A percentile compares a stretch with the other conserved stretches of the same genome.
Evolutionary conservation across 2,329 filamentous ascomycete genomes (phyloP).

Genomic region (Phoma sp.): DNA sequence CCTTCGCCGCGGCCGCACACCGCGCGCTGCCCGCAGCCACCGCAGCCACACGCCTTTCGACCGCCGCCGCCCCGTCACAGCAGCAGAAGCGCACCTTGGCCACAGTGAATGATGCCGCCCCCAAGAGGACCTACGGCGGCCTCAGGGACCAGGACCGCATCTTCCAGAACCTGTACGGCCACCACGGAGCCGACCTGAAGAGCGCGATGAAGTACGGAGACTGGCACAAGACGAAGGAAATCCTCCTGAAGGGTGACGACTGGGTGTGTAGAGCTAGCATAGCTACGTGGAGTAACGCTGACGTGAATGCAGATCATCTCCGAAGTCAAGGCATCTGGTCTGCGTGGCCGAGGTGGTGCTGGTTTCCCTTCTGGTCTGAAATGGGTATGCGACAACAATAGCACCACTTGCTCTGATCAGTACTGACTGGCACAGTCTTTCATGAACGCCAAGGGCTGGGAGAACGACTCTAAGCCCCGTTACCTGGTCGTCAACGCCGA

Average conservation of each 20-base stretch:
- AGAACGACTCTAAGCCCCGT: constrained; percentile 93
- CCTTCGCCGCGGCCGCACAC: constrained; percentile 50
- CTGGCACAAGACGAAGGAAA: constrained; percentile 99
- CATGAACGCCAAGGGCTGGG: constrained; percentile 99
- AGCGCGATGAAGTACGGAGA: constrained; percentile 97
- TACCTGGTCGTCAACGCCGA: constrained; percentile 99
- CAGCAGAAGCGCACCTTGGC: constrained; percentile 72
- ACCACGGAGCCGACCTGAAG: constrained; percentile 89
- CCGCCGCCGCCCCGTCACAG: constrained; percentile 49
- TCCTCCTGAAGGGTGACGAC: constrained; percentile 93
- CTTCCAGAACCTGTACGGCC: constrained; percentile 97
- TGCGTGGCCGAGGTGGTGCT: constrained; percentile 94
- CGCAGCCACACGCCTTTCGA: constrained; percentile 47
- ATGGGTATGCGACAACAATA: constrained; percentile 71
- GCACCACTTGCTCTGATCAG: neutral
- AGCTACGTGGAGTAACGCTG: constrained; percentile 19
- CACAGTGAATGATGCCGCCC: constrained; percentile 58
- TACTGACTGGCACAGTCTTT: constrained; percentile 72
- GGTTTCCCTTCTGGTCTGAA: constrained; percentile 98
- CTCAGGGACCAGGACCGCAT: constrained; percentile 97
- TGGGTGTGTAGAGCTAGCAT: constrained; percentile 63
- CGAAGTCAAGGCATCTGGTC: constrained; percentile 94
- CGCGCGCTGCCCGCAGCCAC: constrained; percentile 50
- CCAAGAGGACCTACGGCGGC: constrained; percentile 77
- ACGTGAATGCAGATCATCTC: constrained; percentile 74